Conservation (phyloP, 2,329 filamentous ascomycete species). For the Pseudogymnoascus sp. region DNA sequence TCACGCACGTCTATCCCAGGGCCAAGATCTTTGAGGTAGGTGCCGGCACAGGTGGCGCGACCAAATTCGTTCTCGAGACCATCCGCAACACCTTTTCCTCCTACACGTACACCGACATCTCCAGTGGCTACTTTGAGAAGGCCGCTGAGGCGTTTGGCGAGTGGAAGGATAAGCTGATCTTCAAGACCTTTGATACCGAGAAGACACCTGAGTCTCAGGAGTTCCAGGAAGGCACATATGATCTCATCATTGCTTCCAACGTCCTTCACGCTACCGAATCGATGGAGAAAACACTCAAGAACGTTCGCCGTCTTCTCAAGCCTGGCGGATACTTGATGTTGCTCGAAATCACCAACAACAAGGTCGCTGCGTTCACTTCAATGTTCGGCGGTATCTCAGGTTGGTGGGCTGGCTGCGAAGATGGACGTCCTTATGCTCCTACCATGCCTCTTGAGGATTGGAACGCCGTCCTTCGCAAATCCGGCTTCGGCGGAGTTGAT, state of each 20-base stretch:
- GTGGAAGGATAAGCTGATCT: conserved; percentile 20
- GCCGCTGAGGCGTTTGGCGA: conserved; percentile 24
- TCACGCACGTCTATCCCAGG: conserved; percentile 24
- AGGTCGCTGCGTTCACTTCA: conserved; percentile 22
- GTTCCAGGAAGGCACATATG: conserved; percentile 25
- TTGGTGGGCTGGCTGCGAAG: conserved; percentile 28
- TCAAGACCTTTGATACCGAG: conserved; percentile 29
- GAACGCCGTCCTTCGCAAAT: conserved; percentile 20
- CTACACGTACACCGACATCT: conserved; percentile 43
- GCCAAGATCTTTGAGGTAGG: conserved; percentile 40
- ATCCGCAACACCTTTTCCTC: conserved; percentile 29
- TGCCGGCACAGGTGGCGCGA: conserved; percentile 37
- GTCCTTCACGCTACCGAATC: conserved; percentile 32
- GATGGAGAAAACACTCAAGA: conserved; percentile 18
- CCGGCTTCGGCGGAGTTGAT: conserved; percentile 28
- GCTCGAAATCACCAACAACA: conserved; percentile 22
- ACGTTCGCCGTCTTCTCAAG: conserved; percentile 23
- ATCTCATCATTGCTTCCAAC: conserved; percentile 32
- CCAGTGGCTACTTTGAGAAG: conserved; percentile 34
- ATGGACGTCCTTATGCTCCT: conserved; percentile 17
- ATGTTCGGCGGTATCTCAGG: conserved; percentile 27
- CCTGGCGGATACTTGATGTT: conserved; percentile 22
- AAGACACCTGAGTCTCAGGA: conserved; percentile 25
- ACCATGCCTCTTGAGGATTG: conserved; percentile 16
- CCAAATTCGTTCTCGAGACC: conserved; percentile 28